A percentile compares a stretch with the other conserved stretches of the same genome.
Evolutionary conservation across 768 basidiomycete species (phyloP).

Genomic region (Suillus plorans): DNA sequence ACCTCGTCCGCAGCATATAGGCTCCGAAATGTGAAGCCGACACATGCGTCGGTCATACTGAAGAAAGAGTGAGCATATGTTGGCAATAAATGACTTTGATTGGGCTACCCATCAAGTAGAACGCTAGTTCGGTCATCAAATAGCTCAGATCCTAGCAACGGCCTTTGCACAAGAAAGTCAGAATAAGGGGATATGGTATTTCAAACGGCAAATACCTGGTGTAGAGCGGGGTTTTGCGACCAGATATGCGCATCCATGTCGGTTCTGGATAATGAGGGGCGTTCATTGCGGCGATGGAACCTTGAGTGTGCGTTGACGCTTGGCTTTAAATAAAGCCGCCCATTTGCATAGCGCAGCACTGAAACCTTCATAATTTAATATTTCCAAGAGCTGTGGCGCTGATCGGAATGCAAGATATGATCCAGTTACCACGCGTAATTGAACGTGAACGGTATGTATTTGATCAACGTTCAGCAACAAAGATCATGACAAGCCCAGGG

Average conservation of each 20-base stretch:
- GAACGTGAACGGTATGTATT: neutral
- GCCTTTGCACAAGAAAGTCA: slow-evolving; percentile 4
- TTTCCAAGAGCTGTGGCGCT: neutral
- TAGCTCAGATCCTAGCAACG: slow-evolving; percentile 15
- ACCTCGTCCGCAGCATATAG: slow-evolving; percentile 2
- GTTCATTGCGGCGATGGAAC: neutral
- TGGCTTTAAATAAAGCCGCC: neutral
- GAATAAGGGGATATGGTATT: neutral
- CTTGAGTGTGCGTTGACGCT: neutral
- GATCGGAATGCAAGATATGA: neutral
- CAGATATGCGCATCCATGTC: neutral
- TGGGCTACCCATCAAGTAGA: slow-evolving; percentile 10
- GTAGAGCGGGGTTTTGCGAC: neutral
- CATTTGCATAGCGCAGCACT: too few relatives aligned
- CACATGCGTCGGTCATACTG: slow-evolving; percentile 10
- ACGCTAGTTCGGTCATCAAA: slow-evolving; percentile 11
- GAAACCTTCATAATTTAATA: slow-evolving; percentile 2
- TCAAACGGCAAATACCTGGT: neutral
- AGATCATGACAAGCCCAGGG: neutral
- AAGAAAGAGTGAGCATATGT: neutral
- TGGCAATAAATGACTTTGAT: neutral
- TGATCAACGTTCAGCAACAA: neutral
- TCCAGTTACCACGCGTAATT: too few relatives aligned
- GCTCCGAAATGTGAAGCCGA: slow-evolving; percentile 14
- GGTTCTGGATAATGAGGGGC: slow-evolving; percentile 3